phyloP scores from a whole-genome alignment of 148 eudicot species.

The Talinum fruticosum region DNA sequence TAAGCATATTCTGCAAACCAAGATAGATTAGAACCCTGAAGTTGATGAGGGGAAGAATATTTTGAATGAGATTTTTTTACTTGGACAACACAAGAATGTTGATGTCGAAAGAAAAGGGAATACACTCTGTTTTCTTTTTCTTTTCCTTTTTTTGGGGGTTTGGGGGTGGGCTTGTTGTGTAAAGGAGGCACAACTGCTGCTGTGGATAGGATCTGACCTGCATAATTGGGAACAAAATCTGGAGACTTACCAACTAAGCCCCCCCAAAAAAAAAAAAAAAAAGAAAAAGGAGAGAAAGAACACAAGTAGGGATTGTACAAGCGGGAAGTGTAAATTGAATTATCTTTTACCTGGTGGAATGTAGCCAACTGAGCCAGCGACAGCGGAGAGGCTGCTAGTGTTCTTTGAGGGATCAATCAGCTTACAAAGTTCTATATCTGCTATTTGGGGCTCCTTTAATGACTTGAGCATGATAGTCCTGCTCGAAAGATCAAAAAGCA shows the following conservation, averaged over 20 bases:
- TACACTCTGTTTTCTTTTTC: too few relatives aligned
- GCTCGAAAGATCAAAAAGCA: conserved; percentile 72
- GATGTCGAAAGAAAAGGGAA: too few relatives aligned
- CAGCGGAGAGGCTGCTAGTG: conserved; percentile 67
- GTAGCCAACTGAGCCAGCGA: conserved; percentile 86
- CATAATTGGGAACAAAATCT: too few relatives aligned
- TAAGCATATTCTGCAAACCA: conserved; percentile 80
- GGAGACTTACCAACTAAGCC: too few relatives aligned
- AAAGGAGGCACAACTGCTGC: background rate
- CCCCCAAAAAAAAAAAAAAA: too few relatives aligned
- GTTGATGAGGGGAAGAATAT: background rate
- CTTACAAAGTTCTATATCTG: conserved; percentile 84
- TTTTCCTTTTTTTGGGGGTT: too few relatives aligned
- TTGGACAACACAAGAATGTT: too few relatives aligned
- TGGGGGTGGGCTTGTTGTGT: background rate
- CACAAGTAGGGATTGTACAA: background rate
- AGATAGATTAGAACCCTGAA: background rate
- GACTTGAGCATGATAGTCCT: conserved; percentile 64
- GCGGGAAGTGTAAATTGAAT: background rate
- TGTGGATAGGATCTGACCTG: background rate
- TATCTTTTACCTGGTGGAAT: conserved; percentile 72
- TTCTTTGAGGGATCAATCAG: conserved; percentile 74
- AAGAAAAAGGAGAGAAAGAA: background rate
- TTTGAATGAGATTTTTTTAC: too few relatives aligned
- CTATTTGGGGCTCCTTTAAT: conserved; percentile 66